Conservation (phyloP, 768 basidiomycete genomes). For the Scleroderma citrinum region DNA sequence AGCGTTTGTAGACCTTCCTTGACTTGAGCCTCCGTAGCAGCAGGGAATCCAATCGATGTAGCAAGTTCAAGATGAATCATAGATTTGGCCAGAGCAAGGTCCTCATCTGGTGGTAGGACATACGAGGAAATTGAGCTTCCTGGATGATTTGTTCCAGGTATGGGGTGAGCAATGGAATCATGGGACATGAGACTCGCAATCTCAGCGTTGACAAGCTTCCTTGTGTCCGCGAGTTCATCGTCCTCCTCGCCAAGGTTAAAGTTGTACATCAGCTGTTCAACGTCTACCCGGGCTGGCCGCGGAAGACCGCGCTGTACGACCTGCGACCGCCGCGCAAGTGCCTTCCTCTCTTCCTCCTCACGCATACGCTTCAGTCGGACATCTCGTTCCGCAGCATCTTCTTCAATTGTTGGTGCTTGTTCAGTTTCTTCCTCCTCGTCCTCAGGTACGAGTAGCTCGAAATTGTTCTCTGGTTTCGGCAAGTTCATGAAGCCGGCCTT, state of each 20-base stretch:
- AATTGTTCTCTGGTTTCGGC: conserved; percentile 95
- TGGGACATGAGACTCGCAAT: conserved; percentile 76
- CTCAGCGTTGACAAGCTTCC: conserved; percentile 68
- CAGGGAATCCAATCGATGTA: conserved; percentile 73
- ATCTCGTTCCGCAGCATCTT: conserved; percentile 93
- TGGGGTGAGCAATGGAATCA: conserved; percentile 80
- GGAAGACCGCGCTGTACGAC: conserved; percentile 80
- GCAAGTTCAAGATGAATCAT: conserved; percentile 81
- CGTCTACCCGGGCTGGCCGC: conserved; percentile 78
- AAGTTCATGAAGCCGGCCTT: conserved; percentile 76
- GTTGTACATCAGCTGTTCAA: conserved; percentile 53
- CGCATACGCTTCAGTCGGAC: conserved; percentile 55
- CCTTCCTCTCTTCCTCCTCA: conserved; percentile 75
- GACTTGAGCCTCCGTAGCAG: conserved; percentile 73
- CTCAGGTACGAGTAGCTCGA: conserved; percentile 89
- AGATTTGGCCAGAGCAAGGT: conserved; percentile 60
- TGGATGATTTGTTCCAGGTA: conserved; percentile 79
- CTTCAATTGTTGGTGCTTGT: conserved; percentile 36
- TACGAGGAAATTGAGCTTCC: conserved; percentile 69
- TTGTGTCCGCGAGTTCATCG: conserved; percentile 43
- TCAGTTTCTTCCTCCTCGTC: conserved; percentile 57
- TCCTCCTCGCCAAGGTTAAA: conserved; percentile 48
- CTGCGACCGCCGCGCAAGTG: conserved; percentile 76
- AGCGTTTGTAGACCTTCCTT: conserved; percentile 68
- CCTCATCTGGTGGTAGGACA: conserved; percentile 70